Percentiles rank a stretch among this genome's conserved stretches.
phyloP scores from a whole-genome alignment of 1,139 yeast genomes.

The Magnusiomyces magnusii region DNA sequence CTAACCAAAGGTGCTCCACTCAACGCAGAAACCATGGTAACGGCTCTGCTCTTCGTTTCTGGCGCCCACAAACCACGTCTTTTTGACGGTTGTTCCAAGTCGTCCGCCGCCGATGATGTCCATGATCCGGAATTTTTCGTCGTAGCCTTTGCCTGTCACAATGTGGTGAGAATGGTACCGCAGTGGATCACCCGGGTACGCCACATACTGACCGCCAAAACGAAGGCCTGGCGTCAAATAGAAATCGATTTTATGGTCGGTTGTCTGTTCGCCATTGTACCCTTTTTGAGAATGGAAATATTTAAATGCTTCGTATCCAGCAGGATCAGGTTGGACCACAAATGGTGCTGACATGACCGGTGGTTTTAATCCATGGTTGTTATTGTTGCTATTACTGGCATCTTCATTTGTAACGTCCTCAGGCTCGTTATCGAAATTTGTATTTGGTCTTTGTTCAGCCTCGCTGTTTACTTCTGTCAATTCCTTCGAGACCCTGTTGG shows the following conservation, averaged over 20 bases:
- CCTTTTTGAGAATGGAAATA: slow-evolving; percentile 1
- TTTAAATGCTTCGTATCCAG: neutral
- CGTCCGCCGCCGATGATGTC: slow-evolving; percentile 77
- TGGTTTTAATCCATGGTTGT: neutral
- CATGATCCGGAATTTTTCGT: slow-evolving; percentile 45
- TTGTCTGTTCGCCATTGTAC: neutral
- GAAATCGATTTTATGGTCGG: slow-evolving; percentile 17
- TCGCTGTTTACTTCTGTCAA: neutral
- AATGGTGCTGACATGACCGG: neutral
- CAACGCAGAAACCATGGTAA: slow-evolving; percentile 31
- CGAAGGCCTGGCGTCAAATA: slow-evolving; percentile 76
- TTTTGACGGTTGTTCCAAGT: slow-evolving; percentile 87
- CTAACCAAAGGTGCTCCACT: slow-evolving; percentile 39
- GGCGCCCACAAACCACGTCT: slow-evolving; percentile 64
- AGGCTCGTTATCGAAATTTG: no score
- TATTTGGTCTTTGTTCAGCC: neutral
- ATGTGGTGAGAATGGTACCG: slow-evolving; percentile 83
- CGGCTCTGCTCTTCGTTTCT: slow-evolving; percentile 20
- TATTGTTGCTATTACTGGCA: neutral
- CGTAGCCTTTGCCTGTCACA: slow-evolving; percentile 47
- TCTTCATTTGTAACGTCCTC: no score
- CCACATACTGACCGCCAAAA: slow-evolving; percentile 83
- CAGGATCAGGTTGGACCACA: neutral
- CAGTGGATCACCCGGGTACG: slow-evolving; percentile 93
- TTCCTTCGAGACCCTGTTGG: neutral